Conservation (phyloP, 768 basidiomycete genomes). For the Podaxis sp. region DNA sequence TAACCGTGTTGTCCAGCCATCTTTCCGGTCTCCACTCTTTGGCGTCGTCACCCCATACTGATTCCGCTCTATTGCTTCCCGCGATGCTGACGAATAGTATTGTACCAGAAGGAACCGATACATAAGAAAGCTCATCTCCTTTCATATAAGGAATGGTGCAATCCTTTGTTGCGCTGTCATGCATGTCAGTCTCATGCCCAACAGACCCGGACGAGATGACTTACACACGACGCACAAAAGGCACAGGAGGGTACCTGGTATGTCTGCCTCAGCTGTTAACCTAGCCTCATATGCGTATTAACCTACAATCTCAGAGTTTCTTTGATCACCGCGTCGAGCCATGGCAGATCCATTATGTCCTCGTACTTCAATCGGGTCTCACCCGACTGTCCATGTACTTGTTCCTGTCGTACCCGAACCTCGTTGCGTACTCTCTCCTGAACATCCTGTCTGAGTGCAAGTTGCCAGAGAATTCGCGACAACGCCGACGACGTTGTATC, state of each 20-base stretch:
- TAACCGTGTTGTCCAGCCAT: constrained; percentile 31
- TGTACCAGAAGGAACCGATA: constrained; percentile 43
- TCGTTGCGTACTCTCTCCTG: constrained; percentile 36
- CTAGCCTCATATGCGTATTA: background rate
- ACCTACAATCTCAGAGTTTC: constrained; percentile 42
- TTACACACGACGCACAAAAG: constrained; percentile 41
- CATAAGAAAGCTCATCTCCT: constrained; percentile 22
- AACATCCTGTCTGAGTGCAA: constrained; percentile 32
- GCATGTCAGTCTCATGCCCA: background rate
- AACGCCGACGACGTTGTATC: constrained; percentile 45
- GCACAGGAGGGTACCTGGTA: constrained; percentile 40
- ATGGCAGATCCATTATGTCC: constrained; percentile 30
- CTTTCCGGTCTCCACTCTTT: constrained; percentile 51
- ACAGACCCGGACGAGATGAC: constrained; percentile 11
- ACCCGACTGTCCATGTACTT: constrained; percentile 11
- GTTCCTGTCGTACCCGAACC: constrained; percentile 22
- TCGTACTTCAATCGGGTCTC: constrained; percentile 27
- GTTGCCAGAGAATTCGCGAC: constrained; percentile 35
- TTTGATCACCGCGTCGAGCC: constrained; percentile 41
- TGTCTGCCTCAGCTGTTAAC: background rate
- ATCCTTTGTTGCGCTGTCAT: constrained; percentile 36
- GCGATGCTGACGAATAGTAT: constrained; percentile 45
- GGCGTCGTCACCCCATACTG: constrained; percentile 46
- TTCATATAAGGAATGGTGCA: constrained; percentile 37
- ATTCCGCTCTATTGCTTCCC: constrained; percentile 42